phyloP scores from a whole-genome alignment of 2,329 filamentous ascomycete species.

The Beauveria australis region DNA sequence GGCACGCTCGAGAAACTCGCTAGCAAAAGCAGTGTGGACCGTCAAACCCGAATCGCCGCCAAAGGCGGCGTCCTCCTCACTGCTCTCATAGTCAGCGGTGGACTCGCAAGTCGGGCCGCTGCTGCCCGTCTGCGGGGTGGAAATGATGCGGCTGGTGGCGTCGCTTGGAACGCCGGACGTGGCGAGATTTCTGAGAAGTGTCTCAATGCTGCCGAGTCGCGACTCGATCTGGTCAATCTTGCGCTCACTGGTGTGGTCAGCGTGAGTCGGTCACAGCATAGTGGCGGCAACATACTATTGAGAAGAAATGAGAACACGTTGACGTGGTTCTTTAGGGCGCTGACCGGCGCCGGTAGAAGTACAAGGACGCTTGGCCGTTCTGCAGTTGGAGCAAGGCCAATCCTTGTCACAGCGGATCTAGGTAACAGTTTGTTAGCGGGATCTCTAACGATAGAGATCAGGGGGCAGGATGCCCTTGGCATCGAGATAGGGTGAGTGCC shows the following conservation, averaged over 20 bases:
- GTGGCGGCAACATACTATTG: slow-evolving; percentile 42
- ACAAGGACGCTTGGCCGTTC: slow-evolving; percentile 43
- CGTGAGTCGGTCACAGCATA: background rate
- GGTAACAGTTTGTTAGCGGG: slow-evolving; percentile 12
- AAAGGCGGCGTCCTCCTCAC: slow-evolving; percentile 31
- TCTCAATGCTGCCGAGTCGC: slow-evolving; percentile 36
- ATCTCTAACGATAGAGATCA: background rate
- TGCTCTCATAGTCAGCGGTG: slow-evolving; percentile 28
- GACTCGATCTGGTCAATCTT: slow-evolving; percentile 44
- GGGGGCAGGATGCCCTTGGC: background rate
- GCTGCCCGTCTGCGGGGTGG: slow-evolving; percentile 19
- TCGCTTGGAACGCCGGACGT: slow-evolving; percentile 16
- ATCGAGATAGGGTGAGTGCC: background rate
- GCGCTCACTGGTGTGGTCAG: slow-evolving; percentile 32
- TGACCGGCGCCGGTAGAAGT: slow-evolving; percentile 47
- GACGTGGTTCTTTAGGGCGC: slow-evolving; percentile 45
- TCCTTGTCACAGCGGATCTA: slow-evolving; percentile 53
- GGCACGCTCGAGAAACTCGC: slow-evolving; percentile 45
- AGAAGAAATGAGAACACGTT: slow-evolving; percentile 50
- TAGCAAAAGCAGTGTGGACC: slow-evolving; percentile 45
- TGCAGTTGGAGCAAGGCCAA: slow-evolving; percentile 50
- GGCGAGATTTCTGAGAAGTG: slow-evolving; percentile 31
- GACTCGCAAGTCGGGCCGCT: slow-evolving; percentile 22
- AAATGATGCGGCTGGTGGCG: slow-evolving; percentile 14
- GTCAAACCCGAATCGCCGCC: slow-evolving; percentile 41